These are phyloP conservation scores for Senna siamea DNA, from an alignment of 306 rosid genomes.

Conservation along the genomic window DNA sequence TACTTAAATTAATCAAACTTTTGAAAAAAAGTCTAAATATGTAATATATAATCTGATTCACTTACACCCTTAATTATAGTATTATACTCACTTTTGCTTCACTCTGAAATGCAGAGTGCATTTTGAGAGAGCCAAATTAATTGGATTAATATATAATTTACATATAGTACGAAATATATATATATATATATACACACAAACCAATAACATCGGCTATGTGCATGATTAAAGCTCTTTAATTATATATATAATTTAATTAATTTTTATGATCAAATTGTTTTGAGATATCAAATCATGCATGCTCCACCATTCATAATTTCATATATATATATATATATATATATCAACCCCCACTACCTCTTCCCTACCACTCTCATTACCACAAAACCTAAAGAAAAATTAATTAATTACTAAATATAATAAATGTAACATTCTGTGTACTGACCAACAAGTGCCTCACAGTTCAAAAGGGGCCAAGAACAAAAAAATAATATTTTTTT, in stretches of 20 bases:
- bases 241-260: neutral
- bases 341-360: conserved; percentile 42
- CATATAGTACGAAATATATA: no score
- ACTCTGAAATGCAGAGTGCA: no score
- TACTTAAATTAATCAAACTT: no score
- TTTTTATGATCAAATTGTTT: conserved; percentile 32
- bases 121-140: no score
- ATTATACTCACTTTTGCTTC: no score
- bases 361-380: conserved; percentile 42
- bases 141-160: no score
- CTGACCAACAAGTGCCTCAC: conserved; percentile 45
- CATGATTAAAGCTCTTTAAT: neutral
- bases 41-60: no score
- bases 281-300: conserved; percentile 49
- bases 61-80: no score
- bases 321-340: no score
- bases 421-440: conserved; percentile 20
- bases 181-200: no score
- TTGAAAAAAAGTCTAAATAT: no score
- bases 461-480: conserved; percentile 35
- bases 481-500: neutral
- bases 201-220: neutral
- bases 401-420: neutral
- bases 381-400: conserved; percentile 38
- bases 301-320: conserved; percentile 58